Base-by-base conservation (phyloP, 805 yeast genomes). In the Lachancea mirantina region DNA sequence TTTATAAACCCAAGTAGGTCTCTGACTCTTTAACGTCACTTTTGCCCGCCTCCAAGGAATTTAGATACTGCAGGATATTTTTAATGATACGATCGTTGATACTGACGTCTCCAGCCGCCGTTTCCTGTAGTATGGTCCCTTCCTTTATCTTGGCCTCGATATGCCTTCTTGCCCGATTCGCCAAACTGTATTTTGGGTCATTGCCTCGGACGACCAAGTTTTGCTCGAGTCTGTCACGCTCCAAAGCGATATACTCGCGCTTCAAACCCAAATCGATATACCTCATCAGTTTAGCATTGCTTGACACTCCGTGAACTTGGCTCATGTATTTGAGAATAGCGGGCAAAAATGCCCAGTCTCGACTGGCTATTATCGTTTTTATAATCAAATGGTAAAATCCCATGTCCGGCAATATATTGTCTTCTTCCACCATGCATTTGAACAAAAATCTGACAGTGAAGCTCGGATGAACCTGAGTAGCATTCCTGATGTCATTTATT, bases 331-430 rank as follows among this genome's bases (percentile, higher is more conserved):
- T 30, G 10, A 55, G 27, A 1, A 52, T 20, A 6, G 47, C 48
- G 1, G 53, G 51, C 4, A 55, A 19, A 3, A 39, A 42, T 7
- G 36, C 26, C 56, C 56, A 55, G 25, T 51, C 50, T 21, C 45
- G 42, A 3, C 39, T 26, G 21, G 39, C 38, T 14, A 50, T 40
- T 15, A 53, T 40, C 1, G 50, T 40, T 6, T 36, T 31, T 7
- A 50, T 26, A 13, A 52, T 46, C 9, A 37, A 22, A 15, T 41
- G 32, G 22, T 38, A 45, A 28, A 51, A 32, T 3, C 26, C 19
- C 6, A 15, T 17, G 34, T 46, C 44, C 2, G 51, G 53, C 16
- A 54, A 27, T 14, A 49, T 29, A 25, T 47, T 43, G 31, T 49
- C 57, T 3, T 29, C 28, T 7, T 28, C 24, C 17, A 48, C 26